phyloP scores from a whole-genome alignment of 148 eudicot genomes.

The Rheum nobile region DNA sequence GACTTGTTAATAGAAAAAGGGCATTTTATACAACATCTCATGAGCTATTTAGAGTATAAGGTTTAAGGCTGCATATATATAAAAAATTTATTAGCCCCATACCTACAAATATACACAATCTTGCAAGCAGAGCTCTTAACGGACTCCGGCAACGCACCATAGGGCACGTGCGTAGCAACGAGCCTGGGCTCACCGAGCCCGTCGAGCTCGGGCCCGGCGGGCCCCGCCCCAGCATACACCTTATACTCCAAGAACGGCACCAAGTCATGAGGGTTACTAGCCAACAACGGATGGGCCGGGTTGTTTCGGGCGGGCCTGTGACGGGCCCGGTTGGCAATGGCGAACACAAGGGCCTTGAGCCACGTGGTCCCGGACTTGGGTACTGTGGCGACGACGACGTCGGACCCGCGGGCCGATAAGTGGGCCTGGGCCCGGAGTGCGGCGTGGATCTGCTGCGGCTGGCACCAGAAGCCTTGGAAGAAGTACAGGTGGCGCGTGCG shows the following conservation, averaged over 20 bases:
- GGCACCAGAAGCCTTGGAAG: constrained; percentile 19
- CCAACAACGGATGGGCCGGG: not conserved
- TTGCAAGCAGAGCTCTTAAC: not conserved
- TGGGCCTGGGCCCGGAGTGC: constrained; percentile 8
- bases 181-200: not conserved
- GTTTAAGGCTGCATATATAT: not conserved
- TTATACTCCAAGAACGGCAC: constrained; percentile 8
- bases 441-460: not conserved
- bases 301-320: not conserved
- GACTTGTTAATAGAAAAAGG: too few relatives aligned
- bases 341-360: constrained; percentile 11
- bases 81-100: not conserved
- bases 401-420: constrained; percentile 1
- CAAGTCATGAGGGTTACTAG: not conserved
- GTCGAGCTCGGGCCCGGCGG: not conserved
- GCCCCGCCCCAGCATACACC: not conserved
- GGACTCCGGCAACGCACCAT: not conserved
- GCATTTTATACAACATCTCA: too few relatives aligned
- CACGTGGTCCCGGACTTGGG: constrained; percentile 19
- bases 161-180: constrained; percentile 9
- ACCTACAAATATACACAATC: constrained; percentile 5
- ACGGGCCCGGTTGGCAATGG: not conserved
- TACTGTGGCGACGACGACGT: constrained; percentile 5
- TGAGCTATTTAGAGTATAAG: not conserved
- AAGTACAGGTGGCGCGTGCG: constrained; percentile 7